Evolutionary conservation across 139 green algal genomes (phyloP), one percentile per base, ranked within the genome.

Genomic region (Ettlia oleoabundans): DNA sequence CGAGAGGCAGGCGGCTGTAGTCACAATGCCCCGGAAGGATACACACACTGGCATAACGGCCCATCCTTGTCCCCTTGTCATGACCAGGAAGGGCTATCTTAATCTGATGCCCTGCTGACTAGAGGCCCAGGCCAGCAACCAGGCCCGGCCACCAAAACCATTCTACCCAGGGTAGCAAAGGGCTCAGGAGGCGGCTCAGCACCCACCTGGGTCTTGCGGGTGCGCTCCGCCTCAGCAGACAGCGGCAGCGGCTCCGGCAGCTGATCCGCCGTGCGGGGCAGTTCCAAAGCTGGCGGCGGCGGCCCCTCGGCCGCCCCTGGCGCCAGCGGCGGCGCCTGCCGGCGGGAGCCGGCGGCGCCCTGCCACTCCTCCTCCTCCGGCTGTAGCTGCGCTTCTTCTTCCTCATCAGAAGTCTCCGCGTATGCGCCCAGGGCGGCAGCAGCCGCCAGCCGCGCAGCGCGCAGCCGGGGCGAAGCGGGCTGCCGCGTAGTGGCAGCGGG

Each of bases 191-290:
- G 13, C 15, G 47, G 47, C 47, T 58, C 13, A 58, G n/a, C 47
- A 22, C 64, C 26, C 35, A 41, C 42, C 42, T 63, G 69, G 7
- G 28, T n/a, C 69, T 76, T 76, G 69, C 69, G 69, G n/a, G 41
- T n/a, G 0, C 26, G 42, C 42, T 76, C 69, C 28, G 9, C 69
- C 41, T 76, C 69, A 10, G 69, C 35, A 41, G 69, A 40, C 69
- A 76, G 69, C 41, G 42, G 41, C 41, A 76, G 42, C 41, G 69
- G 69, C 42, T 76, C 69, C 4, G 69, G 69, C 42, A 76, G 69
- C 69, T 76, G 41, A 1, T 76, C 69, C 28, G 21, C 13, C 1
- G 42, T n/a, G 69, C 69, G 69, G 4, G 41, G 69, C 26, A 18
- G 6, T 3, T 28, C 38, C 26, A 26, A 21, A 8, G n/a, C 24